Evolutionary conservation across 129 eudicot genomes (phyloP).

Genomic region (Ambrosia trifida): DNA sequence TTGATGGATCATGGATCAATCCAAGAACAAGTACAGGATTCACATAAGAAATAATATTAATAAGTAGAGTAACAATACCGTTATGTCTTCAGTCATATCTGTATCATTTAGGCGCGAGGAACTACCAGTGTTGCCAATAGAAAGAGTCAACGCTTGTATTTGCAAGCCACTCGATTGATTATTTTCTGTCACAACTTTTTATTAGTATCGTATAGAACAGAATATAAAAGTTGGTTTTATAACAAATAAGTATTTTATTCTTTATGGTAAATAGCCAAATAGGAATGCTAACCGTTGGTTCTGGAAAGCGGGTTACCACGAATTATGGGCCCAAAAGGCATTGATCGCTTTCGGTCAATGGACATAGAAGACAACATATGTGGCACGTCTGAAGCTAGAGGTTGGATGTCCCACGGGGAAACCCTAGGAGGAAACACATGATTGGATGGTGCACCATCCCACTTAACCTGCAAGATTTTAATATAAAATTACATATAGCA

Average conservation of each 20-base stretch:
- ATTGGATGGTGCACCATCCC: constrained; percentile 1
- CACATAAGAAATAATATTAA: neutral
- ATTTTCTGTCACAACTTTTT: neutral
- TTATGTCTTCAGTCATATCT: neutral
- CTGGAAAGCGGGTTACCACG: constrained; percentile 2
- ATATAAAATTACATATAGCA: neutral
- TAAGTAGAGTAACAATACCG: neutral
- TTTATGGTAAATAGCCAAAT: neutral
- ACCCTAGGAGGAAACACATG: constrained; percentile 4
- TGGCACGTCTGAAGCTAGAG: neutral
- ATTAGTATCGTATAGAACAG: neutral
- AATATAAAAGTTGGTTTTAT: neutral
- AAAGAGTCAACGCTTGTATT: neutral
- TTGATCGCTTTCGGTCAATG: constrained; percentile 1
- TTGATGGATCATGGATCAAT: neutral
- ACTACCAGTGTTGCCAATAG: neutral
- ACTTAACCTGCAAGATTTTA: constrained; percentile 13
- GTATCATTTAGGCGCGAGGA: neutral
- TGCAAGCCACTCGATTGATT: neutral
- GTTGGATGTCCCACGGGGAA: constrained; percentile 11
- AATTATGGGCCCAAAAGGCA: neutral
- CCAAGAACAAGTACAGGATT: neutral
- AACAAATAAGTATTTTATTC: neutral
- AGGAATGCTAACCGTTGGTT: constrained; percentile 10
- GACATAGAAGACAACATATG: neutral